Evolutionary conservation across 139 green algal genomes (phyloP).

Genomic region (Chlamydomonas sphaeroides): DNA sequence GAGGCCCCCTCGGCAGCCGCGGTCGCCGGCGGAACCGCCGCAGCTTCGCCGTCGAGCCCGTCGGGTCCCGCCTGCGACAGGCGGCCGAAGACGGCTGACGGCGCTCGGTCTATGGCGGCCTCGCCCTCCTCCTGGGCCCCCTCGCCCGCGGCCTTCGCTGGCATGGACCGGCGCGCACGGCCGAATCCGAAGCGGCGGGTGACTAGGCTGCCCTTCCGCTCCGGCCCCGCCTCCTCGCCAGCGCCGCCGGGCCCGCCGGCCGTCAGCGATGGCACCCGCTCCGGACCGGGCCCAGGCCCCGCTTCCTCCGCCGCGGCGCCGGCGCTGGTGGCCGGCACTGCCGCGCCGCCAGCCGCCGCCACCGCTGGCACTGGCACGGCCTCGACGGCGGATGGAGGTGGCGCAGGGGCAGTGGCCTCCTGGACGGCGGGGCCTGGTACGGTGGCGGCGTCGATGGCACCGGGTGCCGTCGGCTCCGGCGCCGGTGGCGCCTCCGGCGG

Average conservation of each 20-base stretch:
- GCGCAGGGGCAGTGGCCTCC: too few species aligned
- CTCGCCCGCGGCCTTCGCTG: slow-evolving; percentile 2
- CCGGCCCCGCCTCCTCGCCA: not conserved
- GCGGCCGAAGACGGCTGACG: not conserved
- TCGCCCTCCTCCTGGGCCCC: slow-evolving; percentile 11
- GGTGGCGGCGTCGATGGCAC: too few species aligned
- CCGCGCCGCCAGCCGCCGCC: not conserved
- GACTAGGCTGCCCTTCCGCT: slow-evolving; percentile 7
- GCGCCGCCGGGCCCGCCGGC: not conserved
- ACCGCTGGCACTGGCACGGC: not conserved
- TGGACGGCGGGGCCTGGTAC: too few species aligned
- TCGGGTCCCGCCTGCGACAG: not conserved
- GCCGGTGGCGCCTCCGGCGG: too few species aligned
- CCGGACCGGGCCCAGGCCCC: not conserved
- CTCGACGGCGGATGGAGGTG: too few species aligned
- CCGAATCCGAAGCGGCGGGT: slow-evolving; percentile 34
- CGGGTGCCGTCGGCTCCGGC: too few species aligned
- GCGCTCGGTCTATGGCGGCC: not conserved
- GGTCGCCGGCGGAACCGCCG: too few species aligned
- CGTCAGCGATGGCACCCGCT: not conserved
- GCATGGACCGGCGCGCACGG: slow-evolving; percentile 11
- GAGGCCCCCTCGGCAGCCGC: too few species aligned
- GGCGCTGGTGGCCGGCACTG: too few species aligned
- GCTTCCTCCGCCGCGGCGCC: not conserved
- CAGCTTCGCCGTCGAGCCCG: not conserved